Percentiles rank a stretch among this genome's conserved stretches.
These are phyloP conservation scores for Talaromyces adpressus DNA, from an alignment of 495 filamentous ascomycete species.

Conservation along the genomic window DNA sequence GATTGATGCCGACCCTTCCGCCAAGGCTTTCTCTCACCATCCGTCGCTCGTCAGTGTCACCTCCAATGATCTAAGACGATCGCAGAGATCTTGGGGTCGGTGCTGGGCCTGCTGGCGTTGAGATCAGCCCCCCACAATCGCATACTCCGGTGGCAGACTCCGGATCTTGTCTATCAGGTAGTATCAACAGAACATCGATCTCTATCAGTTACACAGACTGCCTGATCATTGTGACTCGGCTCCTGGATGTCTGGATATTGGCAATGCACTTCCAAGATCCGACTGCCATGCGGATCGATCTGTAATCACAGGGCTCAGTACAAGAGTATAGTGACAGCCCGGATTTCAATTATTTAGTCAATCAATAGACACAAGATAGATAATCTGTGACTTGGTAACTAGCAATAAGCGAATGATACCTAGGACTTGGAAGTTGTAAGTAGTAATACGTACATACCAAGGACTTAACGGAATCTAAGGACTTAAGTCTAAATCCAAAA, in stretches of 20 bases:
- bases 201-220: background rate
- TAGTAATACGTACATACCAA: background rate
- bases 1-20: background rate
- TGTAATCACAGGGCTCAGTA: background rate
- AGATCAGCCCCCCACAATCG: background rate
- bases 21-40: background rate
- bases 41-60: background rate
- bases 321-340: background rate
- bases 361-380: background rate
- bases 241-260: background rate
- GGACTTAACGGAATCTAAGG: background rate
- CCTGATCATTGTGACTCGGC: background rate
- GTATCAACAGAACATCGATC: background rate
- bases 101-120: background rate
- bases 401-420: background rate
- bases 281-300: background rate
- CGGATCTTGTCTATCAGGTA: background rate
- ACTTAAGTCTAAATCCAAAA: background rate
- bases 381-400: background rate
- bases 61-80: background rate
- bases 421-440: background rate
- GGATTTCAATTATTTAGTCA: background rate
- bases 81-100: background rate
- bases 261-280: background rate
- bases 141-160: background rate